Evolutionary conservation across 1,284 basidiomycete genomes (phyloP).

Genomic region (Trichosporon sp.): DNA sequence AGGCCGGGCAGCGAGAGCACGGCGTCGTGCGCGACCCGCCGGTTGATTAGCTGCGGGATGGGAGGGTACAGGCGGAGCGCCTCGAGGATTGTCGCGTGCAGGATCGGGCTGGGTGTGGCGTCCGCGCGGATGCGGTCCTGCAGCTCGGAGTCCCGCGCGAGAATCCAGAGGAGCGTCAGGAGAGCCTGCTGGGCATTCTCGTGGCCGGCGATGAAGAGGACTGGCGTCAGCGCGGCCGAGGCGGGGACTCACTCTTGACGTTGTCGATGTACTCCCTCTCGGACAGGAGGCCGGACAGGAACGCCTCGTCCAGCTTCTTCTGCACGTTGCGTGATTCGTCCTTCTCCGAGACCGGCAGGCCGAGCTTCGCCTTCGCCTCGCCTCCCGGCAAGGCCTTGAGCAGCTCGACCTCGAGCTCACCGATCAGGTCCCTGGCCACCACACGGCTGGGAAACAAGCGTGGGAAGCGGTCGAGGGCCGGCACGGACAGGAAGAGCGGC

Average conservation of each 20-base stretch:
- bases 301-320: background rate
- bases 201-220: slow-evolving; percentile 9
- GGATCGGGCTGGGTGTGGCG: background rate
- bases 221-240: background rate
- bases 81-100: slow-evolving; percentile 5
- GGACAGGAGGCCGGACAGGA: background rate
- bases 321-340: background rate
- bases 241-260: background rate
- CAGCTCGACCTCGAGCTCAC: slow-evolving; percentile 1
- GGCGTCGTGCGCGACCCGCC: background rate
- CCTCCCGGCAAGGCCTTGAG: background rate
- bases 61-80: slow-evolving; percentile 2
- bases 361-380: background rate
- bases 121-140: background rate
- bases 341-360: background rate
- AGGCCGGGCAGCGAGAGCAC: background rate
- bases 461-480: background rate
- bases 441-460: slow-evolving; percentile 2
- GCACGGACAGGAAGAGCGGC: slow-evolving; percentile 4
- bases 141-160: background rate
- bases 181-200: slow-evolving; percentile 9
- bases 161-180: background rate
- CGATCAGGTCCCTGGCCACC: background rate
- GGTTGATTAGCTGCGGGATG: slow-evolving; percentile 9
- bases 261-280: slow-evolving; percentile 8